Evolutionary conservation across 768 basidiomycete species (phyloP), one percentile per base, ranked within the genome.

Genomic region (Pisolithus marmoratus): DNA sequence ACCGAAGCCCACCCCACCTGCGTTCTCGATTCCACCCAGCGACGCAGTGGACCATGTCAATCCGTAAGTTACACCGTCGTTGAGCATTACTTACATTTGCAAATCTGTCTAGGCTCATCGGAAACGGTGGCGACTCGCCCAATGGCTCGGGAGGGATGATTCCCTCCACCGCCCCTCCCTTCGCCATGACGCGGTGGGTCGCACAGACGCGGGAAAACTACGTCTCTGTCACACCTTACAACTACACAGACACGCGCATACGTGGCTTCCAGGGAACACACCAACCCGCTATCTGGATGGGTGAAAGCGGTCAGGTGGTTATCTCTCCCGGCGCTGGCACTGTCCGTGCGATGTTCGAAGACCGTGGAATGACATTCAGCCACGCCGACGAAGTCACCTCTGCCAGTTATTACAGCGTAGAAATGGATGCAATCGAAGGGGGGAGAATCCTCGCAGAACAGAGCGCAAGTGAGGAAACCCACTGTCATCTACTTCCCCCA

Each of bases 281-380:
- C 49, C 90, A 90, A 57, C 88, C 89, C 11, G 90, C 90, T 1
- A 90, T 92, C 36, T 91, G 88, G 89, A 91, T 92, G 88, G 89
- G 85, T 2, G 87, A 87, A 58, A 86, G 81, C 55, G 87, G 78
- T 0, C 78, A 79, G 44, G 78, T 83, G 3, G 72, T 78, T 5
- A 71, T 89, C 23, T 74, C 76, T 26, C 85, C 87, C 11, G 85
- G 86, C 6, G 64, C 66, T 8, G 77, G 78, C 17, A 51, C 61
- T 4, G 70, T 88, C 1, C 74, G 74, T 38, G 69, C 75, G 8
- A 71, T 71, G 5, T 86, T 89, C 53, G 80, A 82, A 40, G 67
- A 79, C 42, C 74, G 86, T 8, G 83, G 82, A 1, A 70, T 87
- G 66, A 54, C 52, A 1, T 80, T 82, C 58, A 74, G 66, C 20